Evolutionary conservation across 1,139 yeast species (phyloP), one percentile per base, ranked within the genome.

Genomic region (Magnusiomyces sp.): DNA sequence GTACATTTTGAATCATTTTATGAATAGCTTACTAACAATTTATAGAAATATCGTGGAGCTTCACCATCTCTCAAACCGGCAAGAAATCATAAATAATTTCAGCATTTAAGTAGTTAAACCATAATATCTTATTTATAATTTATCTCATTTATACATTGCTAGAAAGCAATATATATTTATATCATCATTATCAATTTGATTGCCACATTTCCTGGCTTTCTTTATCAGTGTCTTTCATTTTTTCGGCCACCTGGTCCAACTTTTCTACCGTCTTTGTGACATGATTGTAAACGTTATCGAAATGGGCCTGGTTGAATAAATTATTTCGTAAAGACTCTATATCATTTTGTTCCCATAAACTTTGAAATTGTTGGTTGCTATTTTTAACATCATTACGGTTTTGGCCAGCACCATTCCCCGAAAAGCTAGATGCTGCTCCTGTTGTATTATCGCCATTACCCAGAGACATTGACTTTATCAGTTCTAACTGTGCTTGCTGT

Each of bases 401-500:
- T 57, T 58, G 7, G 53, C 47, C n/a, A 51, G 48, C 27, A 43
- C 16, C 57, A 56, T 51, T 55, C 59, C 17, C 50, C 54, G 51
- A 53, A 55, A 46, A 50, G 54, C 36, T 54, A 55, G 14, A 51
- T 49, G 29, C 29, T 23, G 29, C 29, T 23, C 29, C 29, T 23
- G 29, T 7, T 23, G 29, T 7, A 23, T 23, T 2, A 60, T 58
- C 56, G 27, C 57, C 60, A 42, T 63, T 67, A 31, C 62, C 64
- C 33, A 57, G 58, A 6, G 64, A 74, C 75, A 88, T 77, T 19
- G 77, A 73, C 38, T 73, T 73, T 20, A 87, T 72, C 40, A 88
- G 67, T 48, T 73, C 75, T 43, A 79, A 68, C 62, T 89, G 95
- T 37, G 82, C 72, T 32, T 64, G 63, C 54, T 87, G 78, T 50